Base-by-base conservation (phyloP, 2,329 filamentous ascomycete species). In the Penicillium psychrosexuale region DNA sequence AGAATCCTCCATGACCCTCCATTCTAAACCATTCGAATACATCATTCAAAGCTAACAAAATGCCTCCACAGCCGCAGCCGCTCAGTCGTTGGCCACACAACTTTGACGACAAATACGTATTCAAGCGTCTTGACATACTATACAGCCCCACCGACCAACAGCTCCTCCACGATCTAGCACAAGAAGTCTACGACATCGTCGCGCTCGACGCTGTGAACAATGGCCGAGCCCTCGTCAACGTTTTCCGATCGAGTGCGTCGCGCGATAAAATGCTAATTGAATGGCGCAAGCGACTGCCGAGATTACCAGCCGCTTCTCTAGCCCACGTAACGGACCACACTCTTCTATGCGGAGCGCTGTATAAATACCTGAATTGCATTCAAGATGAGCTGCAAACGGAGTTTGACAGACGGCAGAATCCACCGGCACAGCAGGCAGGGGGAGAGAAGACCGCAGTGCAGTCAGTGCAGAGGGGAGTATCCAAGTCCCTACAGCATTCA, bases 181-280 rank as follows among this genome's bases (percentile, higher is more conserved):
- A 48, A 31, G 17, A 24, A 5, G 5, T 48, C 24, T 40, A 5
- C n/a, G n/a, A 39, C 15, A 11, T n/a, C 1, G 36, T 15, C 13
- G 46, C 13, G 8, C 1, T 3, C 15, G 12, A 39, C 1, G 27
- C 46, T 31, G 0, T 5, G 0, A 1, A 2, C 5, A 3, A 12
- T 3, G 34, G 36, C 24, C 34, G 19, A 34, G 4, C 5, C 12
- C 1, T n/a, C 12, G 6, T 1, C 5, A n/a, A 40, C 17, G 2
- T 48, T n/a, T 48, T 48, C 46, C 17, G 13, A 22, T 48, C 46
- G 9, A 40, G n/a, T 5, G 12, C 13, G n/a, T 31, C 24, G 7
- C 46, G 34, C n/a, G 17, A 9, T 17, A 3, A 8, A 30, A 30
- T 39, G 2, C 17, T 5, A 22, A 5, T 3, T n/a, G 46, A 48